Evolutionary conservation across 108 stramenopile genomes (phyloP).

Genomic region (Cylindrotheca fusiformis): DNA sequence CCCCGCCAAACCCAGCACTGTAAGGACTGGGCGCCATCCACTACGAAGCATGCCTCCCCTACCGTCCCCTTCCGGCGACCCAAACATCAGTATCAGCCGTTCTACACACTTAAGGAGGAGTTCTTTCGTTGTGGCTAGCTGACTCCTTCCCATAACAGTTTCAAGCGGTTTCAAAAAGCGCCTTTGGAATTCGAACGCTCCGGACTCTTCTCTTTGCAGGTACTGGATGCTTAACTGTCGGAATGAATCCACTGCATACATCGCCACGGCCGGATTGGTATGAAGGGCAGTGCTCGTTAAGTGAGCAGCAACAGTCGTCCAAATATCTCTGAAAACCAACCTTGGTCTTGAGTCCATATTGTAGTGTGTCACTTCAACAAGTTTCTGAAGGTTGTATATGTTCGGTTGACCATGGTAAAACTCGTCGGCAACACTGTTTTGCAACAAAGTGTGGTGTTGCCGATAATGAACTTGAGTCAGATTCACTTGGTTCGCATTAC

Average conservation of each 20-base stretch:
- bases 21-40: constrained; percentile 93
- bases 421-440: constrained; percentile 30
- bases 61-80: constrained; percentile 32
- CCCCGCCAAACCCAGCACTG: constrained; percentile 86
- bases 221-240: constrained; percentile 97
- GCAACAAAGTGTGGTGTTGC: constrained; percentile 58
- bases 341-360: constrained; percentile 95
- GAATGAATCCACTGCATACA: constrained; percentile 98
- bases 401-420: constrained; percentile 80
- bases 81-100: constrained; percentile 80
- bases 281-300: constrained; percentile 92
- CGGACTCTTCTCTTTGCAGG: constrained; percentile 90
- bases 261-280: constrained; percentile 89
- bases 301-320: constrained; percentile 89
- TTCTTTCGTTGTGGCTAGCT: constrained; percentile 79
- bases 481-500: constrained; percentile 67
- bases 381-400: constrained; percentile 94
- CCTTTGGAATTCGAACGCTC: constrained; percentile 94
- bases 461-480: constrained; percentile 73
- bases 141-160: constrained; percentile 74
- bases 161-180: constrained; percentile 95
- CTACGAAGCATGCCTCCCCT: constrained; percentile 64
- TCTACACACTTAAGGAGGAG: constrained; percentile 92
- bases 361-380: constrained; percentile 97
- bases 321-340: constrained; percentile 92